These are phyloP conservation scores for Rhizopogon vesiculosus DNA, from an alignment of 768 basidiomycete genomes.

Conservation along the genomic window DNA sequence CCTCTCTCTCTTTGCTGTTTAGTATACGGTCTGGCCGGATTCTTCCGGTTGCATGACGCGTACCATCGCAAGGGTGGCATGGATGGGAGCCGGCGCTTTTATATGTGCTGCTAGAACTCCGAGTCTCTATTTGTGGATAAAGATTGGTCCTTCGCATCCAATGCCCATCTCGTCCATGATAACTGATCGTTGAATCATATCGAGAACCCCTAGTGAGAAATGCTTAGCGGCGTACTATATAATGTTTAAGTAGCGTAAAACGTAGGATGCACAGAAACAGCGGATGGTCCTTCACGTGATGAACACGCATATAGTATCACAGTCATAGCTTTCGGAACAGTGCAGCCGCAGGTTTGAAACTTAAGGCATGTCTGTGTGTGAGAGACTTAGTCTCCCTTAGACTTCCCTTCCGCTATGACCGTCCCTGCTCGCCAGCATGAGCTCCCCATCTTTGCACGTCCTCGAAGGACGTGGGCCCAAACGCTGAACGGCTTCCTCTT, in stretches of 20 bases:
- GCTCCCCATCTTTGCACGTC: constrained; percentile 50
- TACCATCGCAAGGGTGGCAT: constrained; percentile 37
- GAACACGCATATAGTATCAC: too few relatives aligned
- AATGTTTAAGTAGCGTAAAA: too few relatives aligned
- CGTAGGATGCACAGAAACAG: neutral
- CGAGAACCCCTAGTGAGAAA: constrained; percentile 32
- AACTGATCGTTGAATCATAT: constrained; percentile 47
- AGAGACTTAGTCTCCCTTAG: neutral
- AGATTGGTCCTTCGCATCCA: constrained; percentile 27
- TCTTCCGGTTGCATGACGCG: constrained; percentile 49
- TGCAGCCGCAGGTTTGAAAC: neutral
- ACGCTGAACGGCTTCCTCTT: constrained; percentile 47
- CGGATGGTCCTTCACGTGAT: too few relatives aligned
- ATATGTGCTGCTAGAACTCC: constrained; percentile 46
- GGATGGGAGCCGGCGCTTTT: constrained; percentile 38
- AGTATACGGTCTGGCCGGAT: constrained; percentile 50
- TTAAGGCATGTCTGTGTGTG: neutral
- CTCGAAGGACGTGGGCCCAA: constrained; percentile 49
- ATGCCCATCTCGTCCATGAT: constrained; percentile 1
- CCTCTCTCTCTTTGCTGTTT: constrained; percentile 51
- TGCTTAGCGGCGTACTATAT: neutral
- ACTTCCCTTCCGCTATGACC: constrained; percentile 15
- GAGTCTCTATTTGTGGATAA: constrained; percentile 39
- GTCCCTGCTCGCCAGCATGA: constrained; percentile 27
- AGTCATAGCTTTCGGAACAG: neutral